Conservation (phyloP, 2,329 filamentous ascomycete species). For the Xylariaceae sp. region DNA sequence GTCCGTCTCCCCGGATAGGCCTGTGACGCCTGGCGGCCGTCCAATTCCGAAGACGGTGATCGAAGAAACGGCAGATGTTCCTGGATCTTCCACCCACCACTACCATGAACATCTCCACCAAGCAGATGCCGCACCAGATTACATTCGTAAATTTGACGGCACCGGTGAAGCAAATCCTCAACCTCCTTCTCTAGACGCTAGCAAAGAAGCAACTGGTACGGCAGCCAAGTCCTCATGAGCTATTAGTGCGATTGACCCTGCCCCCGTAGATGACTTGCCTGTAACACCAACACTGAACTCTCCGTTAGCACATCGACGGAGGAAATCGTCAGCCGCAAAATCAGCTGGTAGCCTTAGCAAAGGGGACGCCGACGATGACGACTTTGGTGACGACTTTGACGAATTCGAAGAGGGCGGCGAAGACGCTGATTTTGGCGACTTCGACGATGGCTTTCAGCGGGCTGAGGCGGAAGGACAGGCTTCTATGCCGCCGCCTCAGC, state of each 20-base stretch:
- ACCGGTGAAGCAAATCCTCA: slow-evolving; percentile 36
- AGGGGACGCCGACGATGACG: slow-evolving; percentile 42
- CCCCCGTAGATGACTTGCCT: slow-evolving; percentile 39
- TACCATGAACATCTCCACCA: slow-evolving; percentile 50
- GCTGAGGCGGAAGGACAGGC: slow-evolving; percentile 43
- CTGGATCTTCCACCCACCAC: slow-evolving; percentile 47
- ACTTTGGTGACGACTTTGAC: slow-evolving; percentile 64
- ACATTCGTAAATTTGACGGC: slow-evolving; percentile 48
- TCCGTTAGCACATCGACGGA: slow-evolving; percentile 31
- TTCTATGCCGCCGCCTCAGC: slow-evolving; percentile 37
- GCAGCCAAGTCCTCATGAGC: slow-evolving; percentile 41
- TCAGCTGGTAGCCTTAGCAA: slow-evolving; percentile 32
- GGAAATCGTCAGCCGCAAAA: slow-evolving; percentile 34
- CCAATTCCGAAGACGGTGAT: slow-evolving; percentile 56
- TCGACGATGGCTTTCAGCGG: slow-evolving; percentile 72
- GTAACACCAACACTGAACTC: slow-evolving; percentile 33
- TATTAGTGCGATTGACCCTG: slow-evolving; percentile 41
- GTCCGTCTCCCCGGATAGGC: slow-evolving; percentile 29
- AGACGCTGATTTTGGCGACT: slow-evolving; percentile 66
- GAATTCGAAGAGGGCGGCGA: slow-evolving; percentile 63
- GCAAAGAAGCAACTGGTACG: slow-evolving; percentile 40
- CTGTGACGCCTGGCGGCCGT: slow-evolving; percentile 40
- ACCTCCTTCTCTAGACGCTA: slow-evolving; percentile 33
- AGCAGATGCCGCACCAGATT: slow-evolving; percentile 57
- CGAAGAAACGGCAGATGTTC: slow-evolving; percentile 52